Conservation (phyloP, 495 filamentous ascomycete genomes). For the Podospora appendiculata region DNA sequence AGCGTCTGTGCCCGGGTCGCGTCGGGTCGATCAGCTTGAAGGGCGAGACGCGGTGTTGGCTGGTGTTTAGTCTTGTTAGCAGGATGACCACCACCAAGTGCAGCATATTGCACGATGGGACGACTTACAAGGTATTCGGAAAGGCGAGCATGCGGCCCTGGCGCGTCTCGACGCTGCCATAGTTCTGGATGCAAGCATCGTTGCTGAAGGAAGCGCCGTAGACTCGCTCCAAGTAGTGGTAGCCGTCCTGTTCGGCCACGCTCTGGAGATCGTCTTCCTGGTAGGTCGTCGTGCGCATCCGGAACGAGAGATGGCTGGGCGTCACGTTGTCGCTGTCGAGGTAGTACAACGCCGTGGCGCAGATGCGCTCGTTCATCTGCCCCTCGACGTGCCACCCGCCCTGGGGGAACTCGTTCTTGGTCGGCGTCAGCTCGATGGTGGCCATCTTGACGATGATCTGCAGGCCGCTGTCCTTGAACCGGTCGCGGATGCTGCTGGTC, state of each 20-base stretch:
- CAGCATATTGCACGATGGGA: too few relatives aligned
- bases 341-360: constrained; percentile 52
- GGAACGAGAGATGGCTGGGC: constrained; percentile 42
- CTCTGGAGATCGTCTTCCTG: not conserved
- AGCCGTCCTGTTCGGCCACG: constrained; percentile 11
- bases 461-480: constrained; percentile 36
- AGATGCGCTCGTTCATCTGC: constrained; percentile 49
- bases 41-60: constrained; percentile 43
- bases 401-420: constrained; percentile 33
- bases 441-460: constrained; percentile 62
- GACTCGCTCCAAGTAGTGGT: constrained; percentile 9
- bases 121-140: constrained; percentile 25
- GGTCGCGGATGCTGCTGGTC: constrained; percentile 15
- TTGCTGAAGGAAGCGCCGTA: constrained; percentile 12
- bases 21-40: constrained; percentile 41
- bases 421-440: constrained; percentile 54
- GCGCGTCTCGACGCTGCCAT: constrained; percentile 21
- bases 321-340: constrained; percentile 56
- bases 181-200: constrained; percentile 16
- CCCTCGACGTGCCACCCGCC: constrained; percentile 43
- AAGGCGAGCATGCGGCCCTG: constrained; percentile 31
- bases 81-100: too few relatives aligned
- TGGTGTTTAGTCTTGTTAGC: not conserved
- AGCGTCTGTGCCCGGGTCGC: constrained; percentile 46
- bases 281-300: constrained; percentile 32